A percentile compares a stretch with the other conserved stretches of the same genome.
Evolutionary conservation across 495 filamentous ascomycete genomes (phyloP).

Genomic region (Neurospora sp.): DNA sequence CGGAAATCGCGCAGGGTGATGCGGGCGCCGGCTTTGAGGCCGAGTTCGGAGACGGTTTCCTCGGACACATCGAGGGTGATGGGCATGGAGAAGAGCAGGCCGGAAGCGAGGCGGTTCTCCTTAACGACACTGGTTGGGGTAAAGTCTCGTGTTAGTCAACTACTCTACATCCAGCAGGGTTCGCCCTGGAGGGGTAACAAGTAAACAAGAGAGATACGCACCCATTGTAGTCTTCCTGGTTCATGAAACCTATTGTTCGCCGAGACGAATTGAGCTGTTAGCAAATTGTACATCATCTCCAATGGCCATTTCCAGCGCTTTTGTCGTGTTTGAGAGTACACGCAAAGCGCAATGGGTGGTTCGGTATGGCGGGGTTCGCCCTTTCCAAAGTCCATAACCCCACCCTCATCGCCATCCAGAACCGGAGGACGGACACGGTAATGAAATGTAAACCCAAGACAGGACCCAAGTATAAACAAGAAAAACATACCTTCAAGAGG

Average conservation of each 20-base stretch:
- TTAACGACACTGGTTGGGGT: constrained; percentile 61
- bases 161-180: background rate
- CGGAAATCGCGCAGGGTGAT: constrained; percentile 89
- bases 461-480: background rate
- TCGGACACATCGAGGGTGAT: constrained; percentile 84
- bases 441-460: background rate
- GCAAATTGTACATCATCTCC: background rate
- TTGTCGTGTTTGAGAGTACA: background rate
- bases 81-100: constrained; percentile 91
- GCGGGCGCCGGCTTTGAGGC: constrained; percentile 67
- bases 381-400: constrained; percentile 15
- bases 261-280: constrained; percentile 10
- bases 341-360: background rate
- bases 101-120: constrained; percentile 74
- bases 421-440: background rate
- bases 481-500: constrained; percentile 76
- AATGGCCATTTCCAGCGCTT: background rate
- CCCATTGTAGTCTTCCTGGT: constrained; percentile 90
- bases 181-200: background rate
- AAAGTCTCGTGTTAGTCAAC: background rate
- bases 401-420: constrained; percentile 1
- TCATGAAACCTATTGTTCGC: constrained; percentile 74
- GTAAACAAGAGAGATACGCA: constrained; percentile 31
- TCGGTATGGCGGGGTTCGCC: constrained; percentile 17
- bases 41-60: constrained; percentile 57